A percentile compares a stretch with the other conserved stretches of the same genome.
Conservation (phyloP, 2,329 filamentous ascomycete species). For the Penicillium paneum region DNA sequence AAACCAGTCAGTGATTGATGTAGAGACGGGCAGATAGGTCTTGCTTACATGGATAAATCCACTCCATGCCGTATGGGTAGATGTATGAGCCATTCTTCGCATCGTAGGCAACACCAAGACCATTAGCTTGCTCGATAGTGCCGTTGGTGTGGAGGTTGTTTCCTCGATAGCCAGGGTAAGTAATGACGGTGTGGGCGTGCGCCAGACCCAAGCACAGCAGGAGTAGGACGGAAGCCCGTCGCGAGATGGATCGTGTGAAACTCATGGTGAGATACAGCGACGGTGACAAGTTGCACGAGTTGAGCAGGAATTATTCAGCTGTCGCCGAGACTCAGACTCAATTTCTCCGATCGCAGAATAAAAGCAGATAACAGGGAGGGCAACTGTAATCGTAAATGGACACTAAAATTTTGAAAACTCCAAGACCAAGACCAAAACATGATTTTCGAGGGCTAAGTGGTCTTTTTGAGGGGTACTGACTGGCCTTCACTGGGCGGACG, state of each 20-base stretch:
- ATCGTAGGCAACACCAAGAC: slow-evolving; percentile 46
- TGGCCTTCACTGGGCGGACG: slow-evolving; percentile 23
- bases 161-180: slow-evolving; percentile 82
- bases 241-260: slow-evolving; percentile 25
- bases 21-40: not conserved
- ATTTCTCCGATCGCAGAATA: slow-evolving; percentile 1
- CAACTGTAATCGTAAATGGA: not conserved
- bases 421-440: slow-evolving; percentile 19
- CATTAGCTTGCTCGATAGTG: slow-evolving; percentile 47
- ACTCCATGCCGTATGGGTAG: slow-evolving; percentile 89
- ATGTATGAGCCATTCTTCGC: slow-evolving; percentile 43
- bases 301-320: not conserved
- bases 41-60: slow-evolving; percentile 85
- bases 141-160: slow-evolving; percentile 79
- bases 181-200: slow-evolving; percentile 69
- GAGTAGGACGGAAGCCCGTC: slow-evolving; percentile 29
- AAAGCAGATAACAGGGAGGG: not conserved
- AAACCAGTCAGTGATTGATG: not conserved
- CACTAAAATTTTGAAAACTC: slow-evolving; percentile 19
- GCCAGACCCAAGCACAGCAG: slow-evolving; percentile 40
- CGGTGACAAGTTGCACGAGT: slow-evolving; percentile 2
- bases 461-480: slow-evolving; percentile 33
- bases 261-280: slow-evolving; percentile 26
- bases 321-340: not conserved
- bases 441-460: slow-evolving; percentile 23